A percentile compares a stretch with the other conserved stretches of the same genome.
Conservation (phyloP, 2,329 filamentous ascomycete genomes). For the Ceratocystis smalleyi region DNA sequence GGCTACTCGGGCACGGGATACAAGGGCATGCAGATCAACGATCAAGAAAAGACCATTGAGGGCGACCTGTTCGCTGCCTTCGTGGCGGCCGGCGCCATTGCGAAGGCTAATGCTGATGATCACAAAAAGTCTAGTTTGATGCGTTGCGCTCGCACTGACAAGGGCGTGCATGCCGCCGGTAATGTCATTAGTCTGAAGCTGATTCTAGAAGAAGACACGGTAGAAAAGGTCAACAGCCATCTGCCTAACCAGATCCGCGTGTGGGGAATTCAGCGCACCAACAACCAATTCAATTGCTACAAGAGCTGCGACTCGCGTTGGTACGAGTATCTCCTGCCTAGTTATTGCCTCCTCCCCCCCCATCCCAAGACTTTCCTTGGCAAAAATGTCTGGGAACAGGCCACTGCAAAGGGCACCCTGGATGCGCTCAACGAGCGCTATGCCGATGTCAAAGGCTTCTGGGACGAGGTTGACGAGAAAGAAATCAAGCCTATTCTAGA, state of each 20-base stretch:
- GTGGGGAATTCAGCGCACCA: constrained; percentile 84
- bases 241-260: constrained; percentile 81
- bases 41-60: constrained; percentile 80
- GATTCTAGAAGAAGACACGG: constrained; percentile 79
- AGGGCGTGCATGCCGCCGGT: constrained; percentile 89
- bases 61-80: constrained; percentile 88
- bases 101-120: constrained; percentile 91
- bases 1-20: constrained; percentile 95
- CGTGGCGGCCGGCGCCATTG: constrained; percentile 79
- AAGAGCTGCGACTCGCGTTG: constrained; percentile 86
- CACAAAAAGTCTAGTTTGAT: constrained; percentile 92
- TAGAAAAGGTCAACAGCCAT: constrained; percentile 78
- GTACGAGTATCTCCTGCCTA: constrained; percentile 95
- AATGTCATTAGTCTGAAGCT: constrained; percentile 92
- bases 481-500: constrained; percentile 57
- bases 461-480: constrained; percentile 67
- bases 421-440: constrained; percentile 55
- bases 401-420: constrained; percentile 55
- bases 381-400: constrained; percentile 63
- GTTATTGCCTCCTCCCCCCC: constrained; percentile 79
- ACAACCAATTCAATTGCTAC: constrained; percentile 86
- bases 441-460: constrained; percentile 65
- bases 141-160: constrained; percentile 88
- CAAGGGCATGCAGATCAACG: constrained; percentile 87
- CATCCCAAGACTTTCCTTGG: constrained; percentile 78